phyloP scores from a whole-genome alignment of 179 eudicot species.

The Silene coronaria region DNA sequence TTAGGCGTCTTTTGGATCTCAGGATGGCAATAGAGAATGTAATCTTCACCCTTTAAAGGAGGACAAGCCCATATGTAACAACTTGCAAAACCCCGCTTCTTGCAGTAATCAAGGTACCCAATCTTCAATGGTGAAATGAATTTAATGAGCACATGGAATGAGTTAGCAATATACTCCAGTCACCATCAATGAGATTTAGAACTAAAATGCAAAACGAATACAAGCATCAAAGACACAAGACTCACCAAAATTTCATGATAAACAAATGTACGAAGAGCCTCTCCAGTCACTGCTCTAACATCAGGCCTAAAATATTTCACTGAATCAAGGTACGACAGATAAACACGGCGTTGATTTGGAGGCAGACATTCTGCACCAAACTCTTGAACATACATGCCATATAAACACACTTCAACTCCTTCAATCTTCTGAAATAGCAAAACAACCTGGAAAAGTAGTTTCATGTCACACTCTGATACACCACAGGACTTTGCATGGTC shows the following conservation, averaged over 20 bases:
- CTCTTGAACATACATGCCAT: slow-evolving; percentile 99
- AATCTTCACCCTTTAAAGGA: slow-evolving; percentile 98
- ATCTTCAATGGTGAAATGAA: slow-evolving; percentile 43
- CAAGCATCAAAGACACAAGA: slow-evolving; percentile 9
- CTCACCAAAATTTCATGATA: slow-evolving; percentile 96
- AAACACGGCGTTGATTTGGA: slow-evolving; percentile 93
- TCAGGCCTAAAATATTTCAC: slow-evolving; percentile 98
- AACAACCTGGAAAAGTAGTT: slow-evolving; percentile 58
- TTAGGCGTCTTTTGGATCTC: slow-evolving; percentile 99
- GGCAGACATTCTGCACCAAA: slow-evolving; percentile 84
- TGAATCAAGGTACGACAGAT: slow-evolving; percentile 95
- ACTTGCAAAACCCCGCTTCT: slow-evolving; percentile 93
- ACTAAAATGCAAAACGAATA: background rate
- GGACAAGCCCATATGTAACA: slow-evolving; percentile 99
- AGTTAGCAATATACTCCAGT: slow-evolving; percentile 2
- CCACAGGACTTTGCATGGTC: background rate
- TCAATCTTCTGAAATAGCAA: slow-evolving; percentile 90
- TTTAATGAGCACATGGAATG: background rate
- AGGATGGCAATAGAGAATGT: slow-evolving; percentile 97
- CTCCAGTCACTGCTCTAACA: slow-evolving; percentile 75
- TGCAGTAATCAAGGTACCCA: slow-evolving; percentile 94
- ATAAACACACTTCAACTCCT: slow-evolving; percentile 96
- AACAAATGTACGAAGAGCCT: slow-evolving; percentile 95
- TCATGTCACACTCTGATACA: background rate
- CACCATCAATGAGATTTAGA: slow-evolving; percentile 4